Conservation (phyloP, 345 rosid genomes). For the Reutealis trisperma region DNA sequence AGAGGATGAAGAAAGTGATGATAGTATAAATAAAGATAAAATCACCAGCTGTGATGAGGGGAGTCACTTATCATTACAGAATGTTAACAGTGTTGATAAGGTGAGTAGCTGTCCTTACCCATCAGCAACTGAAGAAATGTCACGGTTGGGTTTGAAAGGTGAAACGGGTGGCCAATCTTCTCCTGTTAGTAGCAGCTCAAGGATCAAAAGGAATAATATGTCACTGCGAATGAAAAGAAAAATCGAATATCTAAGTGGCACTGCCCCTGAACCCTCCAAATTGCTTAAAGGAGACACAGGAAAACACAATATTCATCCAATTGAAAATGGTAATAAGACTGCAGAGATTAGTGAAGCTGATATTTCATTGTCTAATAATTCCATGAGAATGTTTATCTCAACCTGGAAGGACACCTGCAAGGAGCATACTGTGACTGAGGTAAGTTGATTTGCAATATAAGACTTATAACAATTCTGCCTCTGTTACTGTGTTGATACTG, state of each 20-base stretch:
- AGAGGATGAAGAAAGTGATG: constrained; percentile 44
- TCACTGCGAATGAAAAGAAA: constrained; percentile 39
- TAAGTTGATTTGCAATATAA: constrained; percentile 24
- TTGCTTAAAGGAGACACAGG: constrained; percentile 24
- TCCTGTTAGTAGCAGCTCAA: constrained; percentile 30
- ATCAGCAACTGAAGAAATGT: constrained; percentile 77
- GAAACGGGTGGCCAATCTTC: constrained; percentile 34
- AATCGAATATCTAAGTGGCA: constrained; percentile 32
- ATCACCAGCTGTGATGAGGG: constrained; percentile 24
- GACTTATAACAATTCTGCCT: background rate
- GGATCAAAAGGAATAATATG: constrained; percentile 10
- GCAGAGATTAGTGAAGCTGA: constrained; percentile 43
- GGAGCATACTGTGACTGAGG: constrained; percentile 55
- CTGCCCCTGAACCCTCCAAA: constrained; percentile 34
- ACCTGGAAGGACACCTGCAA: constrained; percentile 84
- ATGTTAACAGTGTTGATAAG: constrained; percentile 41
- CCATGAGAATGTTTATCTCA: constrained; percentile 59
- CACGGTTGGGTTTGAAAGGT: constrained; percentile 64
- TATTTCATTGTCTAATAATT: constrained; percentile 46
- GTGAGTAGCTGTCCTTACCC: constrained; percentile 87
- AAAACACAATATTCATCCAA: constrained; percentile 7
- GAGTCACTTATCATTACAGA: constrained; percentile 18
- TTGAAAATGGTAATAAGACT: constrained; percentile 29
- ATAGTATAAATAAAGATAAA: constrained; percentile 31
- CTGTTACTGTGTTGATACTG: background rate